These are phyloP conservation scores for Kwoniella dendrophila DNA, from an alignment of 768 basidiomycete genomes.

Conservation along the genomic window DNA sequence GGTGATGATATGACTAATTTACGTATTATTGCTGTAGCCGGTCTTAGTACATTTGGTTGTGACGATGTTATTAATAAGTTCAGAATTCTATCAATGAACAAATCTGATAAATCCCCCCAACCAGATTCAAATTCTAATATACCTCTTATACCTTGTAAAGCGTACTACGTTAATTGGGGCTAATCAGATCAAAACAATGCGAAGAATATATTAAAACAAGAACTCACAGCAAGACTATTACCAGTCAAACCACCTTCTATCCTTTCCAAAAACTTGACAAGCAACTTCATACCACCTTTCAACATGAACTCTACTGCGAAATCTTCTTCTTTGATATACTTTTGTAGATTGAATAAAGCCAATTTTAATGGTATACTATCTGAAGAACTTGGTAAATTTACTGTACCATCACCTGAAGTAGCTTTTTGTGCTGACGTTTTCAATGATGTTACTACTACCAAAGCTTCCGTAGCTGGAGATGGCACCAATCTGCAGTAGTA, in stretches of 20 bases:
- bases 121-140: slow-evolving; percentile 46
- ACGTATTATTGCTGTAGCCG: slow-evolving; percentile 46
- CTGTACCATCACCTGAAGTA: slow-evolving; percentile 22
- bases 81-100: slow-evolving; percentile 36
- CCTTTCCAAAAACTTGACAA: slow-evolving; percentile 39
- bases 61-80: slow-evolving; percentile 28
- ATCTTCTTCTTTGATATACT: slow-evolving; percentile 51
- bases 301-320: slow-evolving; percentile 54
- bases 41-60: slow-evolving; percentile 47
- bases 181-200: neutral
- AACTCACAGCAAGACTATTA: slow-evolving; percentile 49
- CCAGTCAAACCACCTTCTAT: slow-evolving; percentile 30
- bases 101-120: slow-evolving; percentile 37
- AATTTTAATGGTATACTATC: slow-evolving; percentile 48
- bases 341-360: slow-evolving; percentile 51
- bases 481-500: slow-evolving; percentile 37
- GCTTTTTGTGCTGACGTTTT: slow-evolving; percentile 15
- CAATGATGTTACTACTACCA: slow-evolving; percentile 42
- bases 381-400: slow-evolving; percentile 21
- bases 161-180: slow-evolving; percentile 34
- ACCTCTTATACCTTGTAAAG: slow-evolving; percentile 47
- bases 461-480: slow-evolving; percentile 48
- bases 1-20: slow-evolving; percentile 46
- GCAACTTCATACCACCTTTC: slow-evolving; percentile 43
- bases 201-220: neutral